Evolutionary conservation across 2,329 filamentous ascomycete species (phyloP).

Genomic region (Helminthosporium solani): DNA sequence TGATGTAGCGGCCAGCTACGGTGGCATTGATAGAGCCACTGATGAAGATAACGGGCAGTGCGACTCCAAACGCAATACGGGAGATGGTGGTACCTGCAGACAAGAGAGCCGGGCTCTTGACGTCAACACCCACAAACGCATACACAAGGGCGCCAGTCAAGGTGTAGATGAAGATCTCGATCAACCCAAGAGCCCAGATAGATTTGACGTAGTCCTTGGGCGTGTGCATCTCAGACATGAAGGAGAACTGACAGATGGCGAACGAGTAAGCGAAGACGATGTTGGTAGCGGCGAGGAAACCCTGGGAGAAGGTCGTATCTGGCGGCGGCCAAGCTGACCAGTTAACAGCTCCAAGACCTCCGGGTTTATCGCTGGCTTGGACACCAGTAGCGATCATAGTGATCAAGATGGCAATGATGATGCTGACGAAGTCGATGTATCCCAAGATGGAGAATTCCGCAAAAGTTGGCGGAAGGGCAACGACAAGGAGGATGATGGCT

Average conservation of each 20-base stretch:
- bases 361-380: constrained; percentile 33
- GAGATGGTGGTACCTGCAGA: constrained; percentile 59
- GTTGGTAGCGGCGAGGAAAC: constrained; percentile 45
- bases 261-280: constrained; percentile 46
- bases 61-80: constrained; percentile 72
- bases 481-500: constrained; percentile 58
- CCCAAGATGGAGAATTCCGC: constrained; percentile 62
- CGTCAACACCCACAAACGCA: constrained; percentile 62
- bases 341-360: constrained; percentile 30
- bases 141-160: constrained; percentile 70
- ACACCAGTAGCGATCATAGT: constrained; percentile 67
- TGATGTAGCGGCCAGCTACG: constrained; percentile 65
- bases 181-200: constrained; percentile 58
- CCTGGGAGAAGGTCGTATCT: constrained; percentile 64
- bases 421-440: constrained; percentile 61
- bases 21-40: constrained; percentile 70
- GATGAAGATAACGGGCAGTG: constrained; percentile 71
- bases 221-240: constrained; percentile 67
- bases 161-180: constrained; percentile 63
- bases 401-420: constrained; percentile 64
- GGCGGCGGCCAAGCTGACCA: constrained; percentile 38
- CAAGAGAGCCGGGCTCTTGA: constrained; percentile 65
- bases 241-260: constrained; percentile 68
- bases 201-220: constrained; percentile 62
- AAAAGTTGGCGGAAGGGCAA: constrained; percentile 64